These are phyloP conservation scores for Podospora pseudopauciseta DNA, from an alignment of 495 filamentous ascomycete genomes.

Conservation along the genomic window DNA sequence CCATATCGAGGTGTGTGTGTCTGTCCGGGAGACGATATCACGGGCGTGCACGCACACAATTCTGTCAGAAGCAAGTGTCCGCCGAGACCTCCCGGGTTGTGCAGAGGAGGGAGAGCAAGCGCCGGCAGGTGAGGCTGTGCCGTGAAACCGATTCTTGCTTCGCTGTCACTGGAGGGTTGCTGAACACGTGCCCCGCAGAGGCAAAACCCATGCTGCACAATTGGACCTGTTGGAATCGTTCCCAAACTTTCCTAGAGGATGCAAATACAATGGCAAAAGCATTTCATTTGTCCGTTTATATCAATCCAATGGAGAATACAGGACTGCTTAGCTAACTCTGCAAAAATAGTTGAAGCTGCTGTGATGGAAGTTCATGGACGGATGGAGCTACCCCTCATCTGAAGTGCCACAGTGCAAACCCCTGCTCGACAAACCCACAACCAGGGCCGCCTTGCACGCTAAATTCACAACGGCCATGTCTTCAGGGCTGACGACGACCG, in stretches of 20 bases:
- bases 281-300: neutral
- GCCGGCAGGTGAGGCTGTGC: slow-evolving; percentile 11
- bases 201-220: slow-evolving; percentile 5
- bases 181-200: slow-evolving; percentile 11
- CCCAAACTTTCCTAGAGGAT: neutral
- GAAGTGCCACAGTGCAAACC: neutral
- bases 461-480: slow-evolving; percentile 7
- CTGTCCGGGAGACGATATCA: neutral
- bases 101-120: slow-evolving; percentile 1
- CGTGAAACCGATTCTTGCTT: neutral
- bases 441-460: neutral
- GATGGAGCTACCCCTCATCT: slow-evolving; percentile 9
- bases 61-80: too few species aligned
- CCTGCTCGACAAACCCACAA: neutral
- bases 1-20: neutral
- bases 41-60: too few species aligned
- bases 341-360: neutral
- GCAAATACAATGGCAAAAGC: neutral
- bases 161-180: slow-evolving; percentile 1
- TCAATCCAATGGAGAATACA: neutral
- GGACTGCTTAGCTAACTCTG: neutral
- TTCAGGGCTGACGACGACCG: slow-evolving; percentile 2
- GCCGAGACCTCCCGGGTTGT: neutral
- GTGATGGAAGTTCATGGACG: neutral
- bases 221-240: neutral